phyloP scores from a whole-genome alignment of 2,329 filamentous ascomycete species.

The Colletotrichum noveboracense region DNA sequence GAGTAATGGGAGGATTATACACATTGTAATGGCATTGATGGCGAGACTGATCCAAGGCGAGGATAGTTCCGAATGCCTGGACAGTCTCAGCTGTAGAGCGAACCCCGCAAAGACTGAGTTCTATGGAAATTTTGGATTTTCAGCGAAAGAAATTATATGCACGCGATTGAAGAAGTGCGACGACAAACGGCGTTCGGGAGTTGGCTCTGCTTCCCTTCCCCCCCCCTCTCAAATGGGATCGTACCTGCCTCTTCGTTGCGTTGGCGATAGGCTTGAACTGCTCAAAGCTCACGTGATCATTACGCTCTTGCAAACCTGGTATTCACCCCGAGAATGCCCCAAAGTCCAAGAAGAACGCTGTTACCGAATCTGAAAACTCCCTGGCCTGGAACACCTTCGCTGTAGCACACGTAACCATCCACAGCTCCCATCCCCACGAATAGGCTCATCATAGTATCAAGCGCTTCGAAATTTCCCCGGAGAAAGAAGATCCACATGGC shows the following conservation, averaged over 20 bases:
- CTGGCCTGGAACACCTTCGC: conserved; percentile 22
- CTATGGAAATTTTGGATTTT: neutral
- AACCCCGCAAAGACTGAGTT: neutral
- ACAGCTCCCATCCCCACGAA: conserved; percentile 22
- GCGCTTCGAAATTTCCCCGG: conserved; percentile 16
- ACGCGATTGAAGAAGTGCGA: neutral
- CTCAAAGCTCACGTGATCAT: rapidly evolving
- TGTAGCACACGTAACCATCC: conserved; percentile 28
- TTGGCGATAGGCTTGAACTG: neutral
- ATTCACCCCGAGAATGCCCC: conserved; percentile 25
- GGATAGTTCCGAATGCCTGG: neutral
- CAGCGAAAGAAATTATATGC: neutral
- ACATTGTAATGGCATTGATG: neutral
- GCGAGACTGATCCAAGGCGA: neutral
- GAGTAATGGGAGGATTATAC: neutral
- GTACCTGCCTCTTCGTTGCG: neutral
- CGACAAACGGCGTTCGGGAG: neutral
- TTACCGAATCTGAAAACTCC: conserved; percentile 21
- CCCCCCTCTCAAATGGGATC: too few relatives aligned
- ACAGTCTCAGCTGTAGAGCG: neutral
- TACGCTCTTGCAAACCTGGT: neutral
- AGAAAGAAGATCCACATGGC: conserved; percentile 28
- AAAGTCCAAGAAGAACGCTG: conserved; percentile 16
- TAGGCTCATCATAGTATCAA: conserved; percentile 27
- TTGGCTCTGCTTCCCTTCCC: neutral